A percentile compares a stretch with the other conserved stretches of the same genome.
Conservation (phyloP, 208 protist genomes). For the Trypanosoma brucei region DNA sequence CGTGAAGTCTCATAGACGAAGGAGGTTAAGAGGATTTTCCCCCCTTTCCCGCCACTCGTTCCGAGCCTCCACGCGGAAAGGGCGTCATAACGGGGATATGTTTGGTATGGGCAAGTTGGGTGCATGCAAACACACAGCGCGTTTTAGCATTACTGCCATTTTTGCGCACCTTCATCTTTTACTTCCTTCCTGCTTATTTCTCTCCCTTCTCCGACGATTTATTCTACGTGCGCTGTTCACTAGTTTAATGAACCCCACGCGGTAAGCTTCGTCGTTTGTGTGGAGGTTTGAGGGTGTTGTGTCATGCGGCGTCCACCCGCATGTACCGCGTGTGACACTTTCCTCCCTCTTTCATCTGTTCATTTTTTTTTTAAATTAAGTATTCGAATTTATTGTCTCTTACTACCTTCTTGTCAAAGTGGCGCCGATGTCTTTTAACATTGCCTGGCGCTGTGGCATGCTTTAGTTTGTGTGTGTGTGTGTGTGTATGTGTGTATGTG, state of each 20-base stretch:
- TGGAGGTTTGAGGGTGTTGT: not conserved
- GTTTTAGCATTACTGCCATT: too few species aligned
- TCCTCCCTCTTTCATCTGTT: too few species aligned
- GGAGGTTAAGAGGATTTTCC: not conserved
- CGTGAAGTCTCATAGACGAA: not conserved
- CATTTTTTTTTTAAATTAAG: too few species aligned
- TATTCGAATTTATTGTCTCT: too few species aligned
- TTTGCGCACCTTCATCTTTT: not conserved
- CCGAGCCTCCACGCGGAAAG: constrained; percentile 10
- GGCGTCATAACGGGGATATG: not conserved
- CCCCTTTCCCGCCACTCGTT: not conserved
- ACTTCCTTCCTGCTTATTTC: not conserved
- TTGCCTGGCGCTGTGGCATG: too few species aligned
- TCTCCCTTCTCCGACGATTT: not conserved
- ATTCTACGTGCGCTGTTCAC: not conserved
- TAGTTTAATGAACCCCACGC: not conserved
- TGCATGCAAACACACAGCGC: not conserved
- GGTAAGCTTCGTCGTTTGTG: not conserved
- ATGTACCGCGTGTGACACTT: too few species aligned
- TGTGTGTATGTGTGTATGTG: too few species aligned
- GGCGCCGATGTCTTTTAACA: too few species aligned
- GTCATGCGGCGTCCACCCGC: too few species aligned
- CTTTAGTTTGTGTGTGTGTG: too few species aligned
- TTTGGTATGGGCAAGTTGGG: not conserved
- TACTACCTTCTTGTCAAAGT: too few species aligned